Percentiles rank a stretch among this genome's conserved stretches.
These are phyloP conservation scores for Ascochyta clinopodiicola DNA, from an alignment of 2,329 filamentous ascomycete species.

Conservation along the genomic window DNA sequence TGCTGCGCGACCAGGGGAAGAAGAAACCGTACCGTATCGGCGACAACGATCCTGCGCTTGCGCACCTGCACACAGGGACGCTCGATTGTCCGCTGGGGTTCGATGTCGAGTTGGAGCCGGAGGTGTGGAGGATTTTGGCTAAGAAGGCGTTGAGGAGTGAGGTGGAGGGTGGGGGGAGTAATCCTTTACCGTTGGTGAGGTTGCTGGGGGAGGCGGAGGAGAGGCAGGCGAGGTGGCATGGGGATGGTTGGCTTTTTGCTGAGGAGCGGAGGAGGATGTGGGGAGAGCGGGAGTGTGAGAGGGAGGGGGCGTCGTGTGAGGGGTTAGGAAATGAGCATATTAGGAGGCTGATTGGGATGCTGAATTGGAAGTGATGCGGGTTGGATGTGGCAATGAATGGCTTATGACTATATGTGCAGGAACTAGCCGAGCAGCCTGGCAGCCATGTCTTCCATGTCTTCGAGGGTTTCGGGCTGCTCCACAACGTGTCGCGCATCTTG, in stretches of 20 bases:
- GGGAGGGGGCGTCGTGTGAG: conserved; percentile 19
- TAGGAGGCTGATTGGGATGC: conserved; percentile 15
- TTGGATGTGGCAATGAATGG: neutral
- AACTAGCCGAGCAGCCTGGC: conserved; percentile 66
- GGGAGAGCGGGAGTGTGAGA: conserved; percentile 16
- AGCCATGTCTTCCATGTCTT: conserved; percentile 79
- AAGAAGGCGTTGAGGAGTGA: conserved; percentile 56
- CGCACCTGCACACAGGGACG: conserved; percentile 53
- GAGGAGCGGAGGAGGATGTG: conserved; percentile 33
- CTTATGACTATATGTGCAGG: neutral
- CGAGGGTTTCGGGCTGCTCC: conserved; percentile 77
- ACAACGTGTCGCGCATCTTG: conserved; percentile 62
- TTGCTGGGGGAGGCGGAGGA: conserved; percentile 50
- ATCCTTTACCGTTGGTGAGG: conserved; percentile 39
- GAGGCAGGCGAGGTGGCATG: conserved; percentile 54
- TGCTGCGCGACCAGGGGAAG: conserved; percentile 36
- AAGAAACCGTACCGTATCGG: conserved; percentile 54
- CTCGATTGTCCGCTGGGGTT: conserved; percentile 54
- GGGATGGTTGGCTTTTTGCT: conserved; percentile 10
- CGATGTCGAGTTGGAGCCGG: conserved; percentile 51
- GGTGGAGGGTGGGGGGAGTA: conserved; percentile 47
- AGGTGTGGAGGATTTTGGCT: conserved; percentile 53
- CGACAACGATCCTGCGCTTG: conserved; percentile 48
- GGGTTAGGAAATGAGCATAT: conserved; percentile 25
- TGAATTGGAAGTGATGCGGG: neutral